Evolutionary conservation across 139 green algal species (phyloP).

Genomic region (Tetratostichococcus sp.): DNA sequence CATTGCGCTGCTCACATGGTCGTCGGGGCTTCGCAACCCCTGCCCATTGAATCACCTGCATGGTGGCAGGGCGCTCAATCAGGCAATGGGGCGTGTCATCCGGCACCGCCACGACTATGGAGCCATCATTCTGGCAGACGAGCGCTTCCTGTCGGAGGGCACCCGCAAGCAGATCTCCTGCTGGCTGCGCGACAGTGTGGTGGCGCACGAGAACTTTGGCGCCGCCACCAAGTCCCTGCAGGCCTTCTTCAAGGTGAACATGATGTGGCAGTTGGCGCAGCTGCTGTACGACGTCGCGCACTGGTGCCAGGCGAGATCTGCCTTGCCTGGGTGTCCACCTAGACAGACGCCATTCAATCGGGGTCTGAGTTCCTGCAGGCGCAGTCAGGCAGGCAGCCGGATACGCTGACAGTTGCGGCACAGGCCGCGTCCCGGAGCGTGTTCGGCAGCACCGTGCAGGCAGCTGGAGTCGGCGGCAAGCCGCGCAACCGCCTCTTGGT

Average conservation of each 20-base stretch:
- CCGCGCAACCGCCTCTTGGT: background rate
- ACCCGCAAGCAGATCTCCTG: conserved; percentile 56
- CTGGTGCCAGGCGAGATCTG: too few relatives aligned
- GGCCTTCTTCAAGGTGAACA: conserved; percentile 68
- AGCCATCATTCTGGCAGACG: conserved; percentile 81
- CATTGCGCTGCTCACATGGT: too few relatives aligned
- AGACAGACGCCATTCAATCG: too few relatives aligned
- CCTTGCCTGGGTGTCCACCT: too few relatives aligned
- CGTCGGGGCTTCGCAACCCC: too few relatives aligned
- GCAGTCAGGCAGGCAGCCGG: background rate
- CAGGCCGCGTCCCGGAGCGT: background rate
- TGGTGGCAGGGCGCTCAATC: conserved; percentile 81
- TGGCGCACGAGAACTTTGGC: conserved; percentile 59
- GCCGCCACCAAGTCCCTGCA: conserved; percentile 55
- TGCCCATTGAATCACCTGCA: too few relatives aligned
- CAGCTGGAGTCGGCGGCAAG: background rate
- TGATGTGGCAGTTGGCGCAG: too few relatives aligned
- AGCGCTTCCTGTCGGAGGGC: conserved; percentile 53
- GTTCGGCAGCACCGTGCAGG: background rate
- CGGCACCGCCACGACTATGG: conserved; percentile 91
- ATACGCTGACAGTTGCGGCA: background rate
- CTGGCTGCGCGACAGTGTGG: conserved; percentile 68
- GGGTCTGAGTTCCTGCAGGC: background rate
- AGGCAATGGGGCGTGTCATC: conserved; percentile 96
- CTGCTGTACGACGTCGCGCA: too few relatives aligned